Percentiles rank a stretch among this genome's conserved stretches.
phyloP scores from a whole-genome alignment of 805 yeast species.

The Ogataea nakhonphanomensis region DNA sequence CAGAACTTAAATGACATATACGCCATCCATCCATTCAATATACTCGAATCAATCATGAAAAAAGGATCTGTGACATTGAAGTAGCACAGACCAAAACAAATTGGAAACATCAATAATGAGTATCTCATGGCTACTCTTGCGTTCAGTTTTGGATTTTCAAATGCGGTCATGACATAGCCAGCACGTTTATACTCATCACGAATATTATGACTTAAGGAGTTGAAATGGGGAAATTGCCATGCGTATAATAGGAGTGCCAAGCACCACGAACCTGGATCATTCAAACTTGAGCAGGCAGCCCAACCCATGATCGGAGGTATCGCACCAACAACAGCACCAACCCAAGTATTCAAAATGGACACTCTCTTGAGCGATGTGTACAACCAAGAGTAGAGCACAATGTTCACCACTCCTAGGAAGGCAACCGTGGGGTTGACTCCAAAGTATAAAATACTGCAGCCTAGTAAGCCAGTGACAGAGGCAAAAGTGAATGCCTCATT shows the following conservation, averaged over 20 bases:
- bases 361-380: conserved; percentile 88
- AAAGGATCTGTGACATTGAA: conserved; percentile 78
- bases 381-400: conserved; percentile 80
- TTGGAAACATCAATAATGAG: conserved; percentile 88
- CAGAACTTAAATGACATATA: conserved; percentile 79
- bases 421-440: conserved; percentile 92
- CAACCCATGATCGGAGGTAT: conserved; percentile 99
- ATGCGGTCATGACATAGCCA: conserved; percentile 97
- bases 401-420: conserved; percentile 72
- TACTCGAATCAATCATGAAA: conserved; percentile 75
- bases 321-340: conserved; percentile 98
- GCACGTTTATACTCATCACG: conserved; percentile 86
- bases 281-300: conserved; percentile 82
- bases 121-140: conserved; percentile 92
- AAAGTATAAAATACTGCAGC: conserved; percentile 60
- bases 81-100: conserved; percentile 79
- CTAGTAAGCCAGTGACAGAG: conserved; percentile 63
- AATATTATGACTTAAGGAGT: conserved; percentile 83
- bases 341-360: conserved; percentile 92
- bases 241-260: conserved; percentile 86
- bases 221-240: conserved; percentile 99
- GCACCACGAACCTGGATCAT: conserved; percentile 94
- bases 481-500: conserved; percentile 81
- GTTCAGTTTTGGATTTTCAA: conserved; percentile 84
- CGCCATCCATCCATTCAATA: conserved; percentile 83